Evolutionary conservation across 2,329 filamentous ascomycete genomes (phyloP).

Genomic region (Pseudocercospora crystallina): DNA sequence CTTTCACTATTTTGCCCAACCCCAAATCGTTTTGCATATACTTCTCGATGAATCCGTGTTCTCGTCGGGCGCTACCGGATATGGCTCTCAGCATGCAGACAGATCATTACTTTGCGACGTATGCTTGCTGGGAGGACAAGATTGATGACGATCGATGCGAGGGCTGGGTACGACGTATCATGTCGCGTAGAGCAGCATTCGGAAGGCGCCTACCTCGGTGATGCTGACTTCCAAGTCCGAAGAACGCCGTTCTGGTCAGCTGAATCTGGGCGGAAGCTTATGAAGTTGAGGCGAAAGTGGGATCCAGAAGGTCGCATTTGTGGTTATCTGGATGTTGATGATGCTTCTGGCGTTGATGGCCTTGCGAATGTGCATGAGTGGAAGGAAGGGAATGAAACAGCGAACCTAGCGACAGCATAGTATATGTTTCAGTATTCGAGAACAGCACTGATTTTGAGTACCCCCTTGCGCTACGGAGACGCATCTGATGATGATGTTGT

Average conservation of each 20-base stretch:
- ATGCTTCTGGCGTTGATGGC: constrained; percentile 44
- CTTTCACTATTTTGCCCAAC: constrained; percentile 51
- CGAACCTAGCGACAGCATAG: not conserved
- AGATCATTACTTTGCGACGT: constrained; percentile 58
- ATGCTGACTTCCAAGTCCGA: constrained; percentile 54
- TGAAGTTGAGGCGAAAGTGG: constrained; percentile 46
- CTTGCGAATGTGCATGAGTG: constrained; percentile 37
- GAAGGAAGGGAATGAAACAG: not conserved
- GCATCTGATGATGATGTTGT: not conserved
- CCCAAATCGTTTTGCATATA: constrained; percentile 50
- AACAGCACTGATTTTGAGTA: too few species aligned
- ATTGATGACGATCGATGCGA: constrained; percentile 47
- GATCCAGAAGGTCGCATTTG: constrained; percentile 45
- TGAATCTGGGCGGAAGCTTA: constrained; percentile 43
- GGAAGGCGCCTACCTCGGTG: constrained; percentile 56
- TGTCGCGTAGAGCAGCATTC: constrained; percentile 41
- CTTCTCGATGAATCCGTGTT: constrained; percentile 53
- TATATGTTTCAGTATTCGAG: too few species aligned
- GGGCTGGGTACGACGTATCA: constrained; percentile 45
- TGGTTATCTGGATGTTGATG: constrained; percentile 50
- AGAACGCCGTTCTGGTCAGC: constrained; percentile 51
- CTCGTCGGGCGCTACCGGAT: constrained; percentile 42
- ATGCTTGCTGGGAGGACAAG: constrained; percentile 51
- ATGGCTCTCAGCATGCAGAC: constrained; percentile 58
- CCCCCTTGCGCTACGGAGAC: too few species aligned